Percentiles rank a stretch among this genome's conserved stretches.
These are phyloP conservation scores for Tetracentron sinense DNA, from an alignment of 164 flowering plant genomes.

Conservation along the genomic window DNA sequence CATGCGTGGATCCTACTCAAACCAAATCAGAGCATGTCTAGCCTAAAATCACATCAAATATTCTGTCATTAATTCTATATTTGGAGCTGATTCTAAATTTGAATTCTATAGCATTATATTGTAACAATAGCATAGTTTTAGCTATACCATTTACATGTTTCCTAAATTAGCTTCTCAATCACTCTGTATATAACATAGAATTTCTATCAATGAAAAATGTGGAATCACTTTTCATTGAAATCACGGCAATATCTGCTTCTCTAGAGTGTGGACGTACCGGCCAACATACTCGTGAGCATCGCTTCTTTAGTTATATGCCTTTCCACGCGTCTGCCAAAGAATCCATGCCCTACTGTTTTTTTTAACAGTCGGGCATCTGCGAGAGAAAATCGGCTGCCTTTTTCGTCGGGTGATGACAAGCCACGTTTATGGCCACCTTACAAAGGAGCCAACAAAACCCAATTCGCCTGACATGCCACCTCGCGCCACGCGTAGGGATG, in stretches of 20 bases:
- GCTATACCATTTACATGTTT: background rate
- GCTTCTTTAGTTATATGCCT: too few species aligned
- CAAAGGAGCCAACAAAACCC: too few species aligned
- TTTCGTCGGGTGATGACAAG: too few species aligned
- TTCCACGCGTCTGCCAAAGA: too few species aligned
- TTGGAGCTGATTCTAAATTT: constrained; percentile 7
- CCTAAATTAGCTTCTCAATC: background rate
- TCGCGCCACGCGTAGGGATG: background rate
- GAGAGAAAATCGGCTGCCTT: too few species aligned
- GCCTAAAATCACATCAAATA: constrained; percentile 11
- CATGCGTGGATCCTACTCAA: background rate
- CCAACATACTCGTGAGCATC: too few species aligned
- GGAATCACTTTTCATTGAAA: background rate
- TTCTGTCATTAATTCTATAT: constrained; percentile 8
- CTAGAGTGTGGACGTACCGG: too few species aligned
- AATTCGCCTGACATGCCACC: background rate
- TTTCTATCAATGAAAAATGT: background rate
- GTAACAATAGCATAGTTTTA: background rate
- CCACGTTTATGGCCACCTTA: background rate
- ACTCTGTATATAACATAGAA: background rate
- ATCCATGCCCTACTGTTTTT: too few species aligned
- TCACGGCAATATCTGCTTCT: constrained; percentile 7
- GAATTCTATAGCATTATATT: constrained; percentile 4
- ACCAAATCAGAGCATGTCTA: constrained; percentile 5
- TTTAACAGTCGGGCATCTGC: too few species aligned